Base-by-base conservation (phyloP, 2,329 filamentous ascomycete species). In the Keithomyces neogunnii region DNA sequence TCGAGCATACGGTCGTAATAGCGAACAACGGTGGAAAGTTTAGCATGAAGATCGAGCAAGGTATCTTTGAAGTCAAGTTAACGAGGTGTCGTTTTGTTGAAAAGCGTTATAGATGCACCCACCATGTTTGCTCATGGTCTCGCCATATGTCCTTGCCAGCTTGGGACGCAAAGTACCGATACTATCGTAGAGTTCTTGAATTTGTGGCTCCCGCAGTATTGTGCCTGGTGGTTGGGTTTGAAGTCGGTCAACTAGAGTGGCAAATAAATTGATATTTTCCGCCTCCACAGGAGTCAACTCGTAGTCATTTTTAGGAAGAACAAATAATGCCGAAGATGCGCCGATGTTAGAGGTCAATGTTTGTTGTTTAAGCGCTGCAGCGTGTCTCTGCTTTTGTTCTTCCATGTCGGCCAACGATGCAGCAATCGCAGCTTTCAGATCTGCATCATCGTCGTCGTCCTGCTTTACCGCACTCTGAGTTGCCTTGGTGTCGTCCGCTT, bases 91-190 rank as follows among this genome's bases (percentile, higher is more conserved):
- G 26, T 11, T 7, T 38, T 31, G 28, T 29, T 4, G 7, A 29
- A 13, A 47, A 26, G 45, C 13, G 5, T 26, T 10, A 5, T 26
- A 19, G 7, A 5, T 8, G 28, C 2, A 70, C 82, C 65, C 73
- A 89, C 89, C 91, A 68, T 97, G 93, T 69, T 99, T 99, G 80
- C 93, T 97, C 93, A 99, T 97, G 0, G 93, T 96, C 72, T 99
- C 93, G 51, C 93, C 93, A 64, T 97, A 96, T 0, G 92, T 96
- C 52, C 93, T 82, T 4, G 93, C 93, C 51, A 99, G 76, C 68
- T 99, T 99, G 1, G 93, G 93, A 47, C 93, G 81, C 56, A 99
- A 73, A 13, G 89, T 80, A n/a, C 92, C 90, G 60, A 99, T 97
- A 61, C 91, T 95, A 63, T 97, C 93, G 66, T 99, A 99, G 4